Evolutionary conservation across 495 filamentous ascomycete genomes (phyloP), one percentile per base, ranked within the genome.

Genomic region (Penicillium crystallinum): DNA sequence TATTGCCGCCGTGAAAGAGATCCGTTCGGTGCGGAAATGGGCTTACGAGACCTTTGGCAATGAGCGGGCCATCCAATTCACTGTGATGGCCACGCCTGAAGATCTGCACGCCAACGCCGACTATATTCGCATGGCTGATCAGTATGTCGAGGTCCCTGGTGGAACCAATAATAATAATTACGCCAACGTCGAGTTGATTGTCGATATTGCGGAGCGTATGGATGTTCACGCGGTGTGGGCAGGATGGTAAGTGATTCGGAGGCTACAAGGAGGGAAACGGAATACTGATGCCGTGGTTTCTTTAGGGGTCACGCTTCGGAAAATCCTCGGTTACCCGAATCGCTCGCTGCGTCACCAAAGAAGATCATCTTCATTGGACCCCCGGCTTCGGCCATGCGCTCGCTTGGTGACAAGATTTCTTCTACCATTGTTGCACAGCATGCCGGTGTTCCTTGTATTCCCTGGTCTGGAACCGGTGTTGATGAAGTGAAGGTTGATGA

Each of bases 121-220:
- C 74, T 99, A 99, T 70, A 99, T 99, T 67, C 82, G 93, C 58
- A 96, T 99, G 95, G 93, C 93, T 2, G 93, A 99, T 69, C 89
- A 96, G 80, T 99, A 99, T 67, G 93, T 97, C 54, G 93, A 99
- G 76, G 84, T 90, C 42, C 93, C 93, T n/a, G 93, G 93, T 60
- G 93, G 93, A 62, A 99, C 95, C 39, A 99, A 99, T 76, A 99
- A 99, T 79, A 97, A 99, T 83, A 99, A 99, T 75, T 99, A 99
- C 69, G 93, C 93, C 67, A 99, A 99, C 73, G 93, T 99, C 40
- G 93, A 99, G 76, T 78, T 99, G 61, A 97, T 99, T 69, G 93
- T 99, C 52, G 93, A 99, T 77, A 82, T 99, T 66, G 93, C 93
- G n/a, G 93, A 99, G 77, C 89, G 93, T 30, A 97, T 96, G 90